Evolutionary conservation across 495 filamentous ascomycete species (phyloP).

Genomic region (Venustampulla echinocandica): DNA sequence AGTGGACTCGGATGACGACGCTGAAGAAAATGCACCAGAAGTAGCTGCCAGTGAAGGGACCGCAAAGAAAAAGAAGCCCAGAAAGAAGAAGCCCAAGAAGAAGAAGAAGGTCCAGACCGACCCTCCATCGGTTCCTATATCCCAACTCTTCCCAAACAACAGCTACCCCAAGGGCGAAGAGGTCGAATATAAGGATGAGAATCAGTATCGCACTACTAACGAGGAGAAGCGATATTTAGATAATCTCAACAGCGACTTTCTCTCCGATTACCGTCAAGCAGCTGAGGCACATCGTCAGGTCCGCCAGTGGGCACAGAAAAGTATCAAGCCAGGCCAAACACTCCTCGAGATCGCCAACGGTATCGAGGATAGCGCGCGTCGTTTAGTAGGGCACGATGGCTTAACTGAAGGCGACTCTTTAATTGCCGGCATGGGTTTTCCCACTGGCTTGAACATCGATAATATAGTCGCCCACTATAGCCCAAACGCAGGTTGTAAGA

Average conservation of each 20-base stretch:
- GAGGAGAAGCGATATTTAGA: slow-evolving; percentile 81
- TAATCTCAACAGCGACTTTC: slow-evolving; percentile 69
- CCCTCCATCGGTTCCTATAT: slow-evolving; percentile 66
- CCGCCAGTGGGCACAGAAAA: slow-evolving; percentile 69
- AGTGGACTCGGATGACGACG: too few relatives aligned
- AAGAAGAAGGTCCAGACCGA: slow-evolving; percentile 67
- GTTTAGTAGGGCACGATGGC: slow-evolving; percentile 69
- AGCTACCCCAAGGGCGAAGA: slow-evolving; percentile 73
- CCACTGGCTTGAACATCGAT: slow-evolving; percentile 80
- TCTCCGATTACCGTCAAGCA: slow-evolving; percentile 76
- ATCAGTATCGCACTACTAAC: slow-evolving; percentile 67
- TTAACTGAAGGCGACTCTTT: slow-evolving; percentile 68
- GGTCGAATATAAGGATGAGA: slow-evolving; percentile 76
- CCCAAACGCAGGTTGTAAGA: slow-evolving; percentile 78
- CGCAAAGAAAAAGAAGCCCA: slow-evolving; percentile 37
- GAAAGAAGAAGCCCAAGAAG: slow-evolving; percentile 77
- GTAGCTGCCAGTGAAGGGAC: too few relatives aligned
- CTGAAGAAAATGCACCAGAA: too few relatives aligned
- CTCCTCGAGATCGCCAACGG: slow-evolving; percentile 76
- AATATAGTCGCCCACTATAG: slow-evolving; percentile 83
- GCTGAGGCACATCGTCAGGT: slow-evolving; percentile 51
- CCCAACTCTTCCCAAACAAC: slow-evolving; percentile 63
- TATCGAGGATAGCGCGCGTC: slow-evolving; percentile 77
- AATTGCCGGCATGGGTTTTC: slow-evolving; percentile 80
- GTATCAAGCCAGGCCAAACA: slow-evolving; percentile 72